Base-by-base conservation (phyloP, 2,329 filamentous ascomycete genomes). In the Trichoderma oligosporum region DNA sequence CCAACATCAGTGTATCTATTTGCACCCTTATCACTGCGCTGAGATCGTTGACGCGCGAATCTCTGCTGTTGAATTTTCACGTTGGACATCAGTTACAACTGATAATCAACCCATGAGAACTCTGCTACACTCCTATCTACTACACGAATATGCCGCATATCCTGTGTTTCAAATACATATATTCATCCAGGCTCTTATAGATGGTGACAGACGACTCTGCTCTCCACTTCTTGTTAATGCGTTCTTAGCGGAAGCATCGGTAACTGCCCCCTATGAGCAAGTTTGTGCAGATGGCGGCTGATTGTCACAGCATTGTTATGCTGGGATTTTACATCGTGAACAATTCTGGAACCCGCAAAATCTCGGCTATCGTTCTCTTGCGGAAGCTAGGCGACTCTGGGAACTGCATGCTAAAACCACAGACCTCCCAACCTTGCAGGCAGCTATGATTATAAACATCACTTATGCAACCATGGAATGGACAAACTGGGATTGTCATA, bases 141-240 rank as follows among this genome's bases (percentile, higher is more conserved):
- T 67, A 3, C 64, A 67, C 48, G 68, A 73, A 31, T 69, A 69
- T 42, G 63, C 66, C 11, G 70, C 63, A 61, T 67, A 66, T 14
- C 61, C 66, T 1, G 57, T 61, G 4, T 69, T 74, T 44, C 69
- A 73, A 11, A 73, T 71, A 61, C 68, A 71, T 39, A 67, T 62
- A 18, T 73, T 74, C 41, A 61, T 74, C 3, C 60, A 70, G 29
- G 71, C 73, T 35, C 70, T 74, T 67, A 63, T 58, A 11, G 57
- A 58, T 1, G 65, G 63, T 7, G 59, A 61, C 4, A 39, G 59
- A 2, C 63, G 65, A 3, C 71, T 70, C 58, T 73, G 72, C 56
- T 73, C 72, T 1, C 49, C 63, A 20, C 61, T 73, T 3, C 63
- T 74, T 16, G 70, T 73, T 39, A 73, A 74, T 33, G 64, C 67